phyloP scores from a whole-genome alignment of 148 eudicot genomes.

The Chenopodium formosanum region DNA sequence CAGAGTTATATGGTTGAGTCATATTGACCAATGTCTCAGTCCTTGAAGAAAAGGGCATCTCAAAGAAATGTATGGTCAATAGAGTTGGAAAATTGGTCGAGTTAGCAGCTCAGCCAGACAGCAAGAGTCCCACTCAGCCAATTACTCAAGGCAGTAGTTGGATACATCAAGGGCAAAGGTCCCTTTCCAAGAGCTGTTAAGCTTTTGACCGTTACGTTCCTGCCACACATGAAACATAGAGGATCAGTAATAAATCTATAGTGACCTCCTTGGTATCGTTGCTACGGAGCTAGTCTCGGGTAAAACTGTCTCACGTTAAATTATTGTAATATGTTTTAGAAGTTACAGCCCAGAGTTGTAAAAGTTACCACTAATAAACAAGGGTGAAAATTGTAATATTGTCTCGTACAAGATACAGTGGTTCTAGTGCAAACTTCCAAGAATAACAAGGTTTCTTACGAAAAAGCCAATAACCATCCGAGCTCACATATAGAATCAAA shows the following conservation, averaged over 20 bases:
- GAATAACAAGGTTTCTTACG: neutral
- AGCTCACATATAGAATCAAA: no score
- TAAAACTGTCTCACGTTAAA: no score
- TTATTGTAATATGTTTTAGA: no score
- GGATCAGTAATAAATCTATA: neutral
- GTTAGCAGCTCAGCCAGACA: neutral
- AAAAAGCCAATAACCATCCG: no score
- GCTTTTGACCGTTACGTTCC: neutral
- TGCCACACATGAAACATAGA: neutral
- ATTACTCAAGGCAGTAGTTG: slow-evolving; percentile 11
- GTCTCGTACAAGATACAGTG: neutral
- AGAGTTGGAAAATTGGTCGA: neutral
- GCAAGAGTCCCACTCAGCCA: slow-evolving; percentile 5
- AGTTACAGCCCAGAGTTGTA: no score
- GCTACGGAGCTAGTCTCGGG: neutral
- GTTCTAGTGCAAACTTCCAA: neutral
- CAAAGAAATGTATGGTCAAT: slow-evolving; percentile 4
- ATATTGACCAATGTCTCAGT: slow-evolving; percentile 4
- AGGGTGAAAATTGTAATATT: no score
- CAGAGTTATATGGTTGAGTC: neutral
- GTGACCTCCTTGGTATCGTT: neutral
- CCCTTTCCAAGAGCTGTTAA: neutral
- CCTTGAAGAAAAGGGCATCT: slow-evolving; percentile 1
- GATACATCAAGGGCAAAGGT: neutral
- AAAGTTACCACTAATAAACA: no score